A percentile compares a stretch with the other conserved stretches of the same genome.
These are phyloP conservation scores for Tulasnella sp. DNA, from an alignment of 768 basidiomycete genomes.

Conservation along the genomic window DNA sequence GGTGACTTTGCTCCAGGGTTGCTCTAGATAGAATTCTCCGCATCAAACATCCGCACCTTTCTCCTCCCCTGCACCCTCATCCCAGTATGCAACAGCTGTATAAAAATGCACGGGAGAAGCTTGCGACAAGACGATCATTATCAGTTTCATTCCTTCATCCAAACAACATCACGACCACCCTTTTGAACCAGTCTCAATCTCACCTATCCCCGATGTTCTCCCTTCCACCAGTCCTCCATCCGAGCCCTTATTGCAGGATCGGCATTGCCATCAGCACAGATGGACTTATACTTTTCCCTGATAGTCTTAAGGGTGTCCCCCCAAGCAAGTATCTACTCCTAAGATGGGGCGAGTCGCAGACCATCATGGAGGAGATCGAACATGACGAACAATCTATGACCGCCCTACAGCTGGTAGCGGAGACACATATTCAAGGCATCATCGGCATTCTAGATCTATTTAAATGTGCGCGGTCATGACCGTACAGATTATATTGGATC, in stretches of 20 bases:
- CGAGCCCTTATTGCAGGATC: constrained; percentile 59
- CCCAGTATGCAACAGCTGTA: constrained; percentile 9
- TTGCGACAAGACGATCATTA: no score
- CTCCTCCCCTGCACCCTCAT: no score
- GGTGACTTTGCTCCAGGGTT: not conserved
- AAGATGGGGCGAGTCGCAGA: constrained; percentile 52
- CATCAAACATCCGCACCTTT: no score
- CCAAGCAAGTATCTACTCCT: constrained; percentile 34
- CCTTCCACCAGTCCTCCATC: constrained; percentile 64
- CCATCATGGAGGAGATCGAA: constrained; percentile 43
- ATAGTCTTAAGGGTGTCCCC: constrained; percentile 29
- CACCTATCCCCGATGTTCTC: constrained; percentile 49
- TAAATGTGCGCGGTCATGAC: constrained; percentile 39
- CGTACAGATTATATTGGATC: not conserved
- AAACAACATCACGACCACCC: not conserved
- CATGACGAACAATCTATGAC: constrained; percentile 4
- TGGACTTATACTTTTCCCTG: constrained; percentile 60
- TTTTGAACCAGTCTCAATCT: constrained; percentile 1
- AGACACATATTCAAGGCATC: constrained; percentile 53
- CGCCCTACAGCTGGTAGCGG: no score
- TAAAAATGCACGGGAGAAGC: not conserved
- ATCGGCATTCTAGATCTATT: constrained; percentile 64
- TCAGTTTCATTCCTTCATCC: not conserved
- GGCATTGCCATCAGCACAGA: constrained; percentile 46
- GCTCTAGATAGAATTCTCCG: no score